Evolutionary conservation across 352 stramenopile genomes (phyloP).

Genomic region (Discostella stelligera): DNA sequence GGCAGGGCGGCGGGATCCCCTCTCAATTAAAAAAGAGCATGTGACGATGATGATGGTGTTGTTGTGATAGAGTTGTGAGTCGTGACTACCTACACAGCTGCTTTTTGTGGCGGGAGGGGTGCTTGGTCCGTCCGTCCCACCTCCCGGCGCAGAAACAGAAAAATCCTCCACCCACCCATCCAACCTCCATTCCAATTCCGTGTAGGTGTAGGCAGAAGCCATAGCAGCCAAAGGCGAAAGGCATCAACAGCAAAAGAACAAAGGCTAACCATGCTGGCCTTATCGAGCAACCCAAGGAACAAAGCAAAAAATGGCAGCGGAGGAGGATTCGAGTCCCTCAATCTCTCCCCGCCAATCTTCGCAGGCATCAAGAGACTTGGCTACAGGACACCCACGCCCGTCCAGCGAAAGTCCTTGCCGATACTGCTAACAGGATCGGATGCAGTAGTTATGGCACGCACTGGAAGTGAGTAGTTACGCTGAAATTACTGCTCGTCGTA

Average conservation of each 20-base stretch:
- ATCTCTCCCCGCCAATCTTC: constrained; percentile 72
- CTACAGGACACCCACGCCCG: constrained; percentile 92
- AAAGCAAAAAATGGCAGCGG: constrained; percentile 32
- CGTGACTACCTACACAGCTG: too few species aligned
- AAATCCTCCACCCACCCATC: too few species aligned
- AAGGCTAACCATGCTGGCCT: not conserved
- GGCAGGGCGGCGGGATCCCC: too few species aligned
- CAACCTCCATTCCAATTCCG: too few species aligned
- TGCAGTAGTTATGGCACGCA: constrained; percentile 97
- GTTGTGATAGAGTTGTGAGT: too few species aligned
- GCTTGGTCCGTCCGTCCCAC: too few species aligned
- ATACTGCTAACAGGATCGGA: constrained; percentile 94
- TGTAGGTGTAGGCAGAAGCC: too few species aligned
- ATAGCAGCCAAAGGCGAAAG: too few species aligned
- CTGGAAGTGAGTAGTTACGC: constrained; percentile 72
- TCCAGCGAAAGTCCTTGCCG: constrained; percentile 97
- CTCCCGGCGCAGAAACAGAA: too few species aligned
- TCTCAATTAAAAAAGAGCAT: too few species aligned
- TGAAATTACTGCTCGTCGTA: not conserved
- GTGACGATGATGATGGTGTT: too few species aligned
- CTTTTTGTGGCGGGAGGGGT: too few species aligned
- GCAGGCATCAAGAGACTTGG: constrained; percentile 77
- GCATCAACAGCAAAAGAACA: not conserved
- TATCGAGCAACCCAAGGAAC: constrained; percentile 11
- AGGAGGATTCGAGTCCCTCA: constrained; percentile 71